Base-by-base conservation (phyloP, 2,329 filamentous ascomycete genomes). In the Paramyrothecium roridum region DNA sequence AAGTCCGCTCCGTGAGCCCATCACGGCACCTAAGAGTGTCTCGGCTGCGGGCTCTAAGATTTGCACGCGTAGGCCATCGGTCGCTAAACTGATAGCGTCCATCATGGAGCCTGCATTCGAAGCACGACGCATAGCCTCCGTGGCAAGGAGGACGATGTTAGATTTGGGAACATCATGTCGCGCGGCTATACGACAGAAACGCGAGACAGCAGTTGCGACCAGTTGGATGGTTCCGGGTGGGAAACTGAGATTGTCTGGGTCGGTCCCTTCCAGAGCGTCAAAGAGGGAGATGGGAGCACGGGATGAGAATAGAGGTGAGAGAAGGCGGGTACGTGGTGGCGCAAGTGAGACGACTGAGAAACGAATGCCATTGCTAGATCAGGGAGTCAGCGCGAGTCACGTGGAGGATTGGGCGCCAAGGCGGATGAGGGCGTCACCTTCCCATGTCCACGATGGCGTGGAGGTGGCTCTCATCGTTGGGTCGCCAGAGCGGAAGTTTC, bases 271-370 rank as follows among this genome's bases (percentile, higher is more conserved):
- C 72, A 87, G 73, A 1, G 91, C 91, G 67, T 96, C 91, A 73
- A 95, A 96, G 12, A 97, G 81, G 2, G 92, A 96, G 56, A 97
- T 95, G 21, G 81, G 83, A 11, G 86, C 88, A 7, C 93, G 87
- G 63, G 91, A 85, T 63, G 89, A 85, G 72, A 91, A 96, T 54
- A 96, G 65, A 23, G 89, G 93, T 19, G 82, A 86, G 46, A 96
- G 80, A 22, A 92, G 84, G 22, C 92, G 88, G 22, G 89, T 80
- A 43, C 78, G 83, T 3, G 85, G 83, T 21, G 88, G 86, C 3
- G 86, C 82, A n/a, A 96, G 80, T 61, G 91, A 86, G 10, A 91
- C 90, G 65, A 96, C 91, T 48, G 91, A 93, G 78, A 96, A 96
- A 54, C 93, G 90, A 65, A 96, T 93, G 64, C 92, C 93, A 77